phyloP scores from a whole-genome alignment of 768 basidiomycete genomes.

The Mycena galopus region DNA sequence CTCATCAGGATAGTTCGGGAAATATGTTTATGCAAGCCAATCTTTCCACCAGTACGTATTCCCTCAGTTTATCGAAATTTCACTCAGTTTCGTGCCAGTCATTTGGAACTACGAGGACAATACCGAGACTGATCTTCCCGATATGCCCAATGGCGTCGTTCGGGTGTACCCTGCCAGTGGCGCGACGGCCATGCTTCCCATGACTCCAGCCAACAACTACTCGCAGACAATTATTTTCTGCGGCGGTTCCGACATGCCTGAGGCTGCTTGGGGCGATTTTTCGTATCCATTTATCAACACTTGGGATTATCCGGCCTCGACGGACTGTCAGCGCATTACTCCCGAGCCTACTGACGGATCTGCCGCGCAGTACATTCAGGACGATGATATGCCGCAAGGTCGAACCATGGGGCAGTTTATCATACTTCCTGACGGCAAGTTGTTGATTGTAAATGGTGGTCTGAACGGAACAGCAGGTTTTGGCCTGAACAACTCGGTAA shows the following conservation, averaged over 20 bases:
- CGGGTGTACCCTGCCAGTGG: constrained; percentile 61
- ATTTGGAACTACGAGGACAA: constrained; percentile 71
- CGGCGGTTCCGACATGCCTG: constrained; percentile 83
- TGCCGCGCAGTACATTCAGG: constrained; percentile 69
- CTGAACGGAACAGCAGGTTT: constrained; percentile 79
- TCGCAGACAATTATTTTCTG: constrained; percentile 90
- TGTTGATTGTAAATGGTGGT: constrained; percentile 88
- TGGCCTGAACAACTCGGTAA: constrained; percentile 52
- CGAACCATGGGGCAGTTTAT: constrained; percentile 97
- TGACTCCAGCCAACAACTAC: constrained; percentile 92
- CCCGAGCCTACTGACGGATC: constrained; percentile 86
- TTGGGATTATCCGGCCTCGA: constrained; percentile 76
- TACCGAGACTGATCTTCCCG: constrained; percentile 70
- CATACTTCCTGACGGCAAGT: constrained; percentile 79
- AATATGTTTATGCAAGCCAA: constrained; percentile 89
- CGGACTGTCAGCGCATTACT: constrained; percentile 85
- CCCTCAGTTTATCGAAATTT: constrained; percentile 12
- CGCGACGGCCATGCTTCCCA: constrained; percentile 89
- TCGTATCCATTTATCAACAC: constrained; percentile 79
- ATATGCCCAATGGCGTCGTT: constrained; percentile 79
- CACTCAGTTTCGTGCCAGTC: constrained; percentile 43
- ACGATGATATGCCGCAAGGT: constrained; percentile 80
- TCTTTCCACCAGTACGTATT: constrained; percentile 72
- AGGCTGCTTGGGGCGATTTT: constrained; percentile 82
- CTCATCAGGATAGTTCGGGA: constrained; percentile 60